Base-by-base conservation (phyloP, 208 protist genomes). In the Leishmania amazonensis region DNA sequence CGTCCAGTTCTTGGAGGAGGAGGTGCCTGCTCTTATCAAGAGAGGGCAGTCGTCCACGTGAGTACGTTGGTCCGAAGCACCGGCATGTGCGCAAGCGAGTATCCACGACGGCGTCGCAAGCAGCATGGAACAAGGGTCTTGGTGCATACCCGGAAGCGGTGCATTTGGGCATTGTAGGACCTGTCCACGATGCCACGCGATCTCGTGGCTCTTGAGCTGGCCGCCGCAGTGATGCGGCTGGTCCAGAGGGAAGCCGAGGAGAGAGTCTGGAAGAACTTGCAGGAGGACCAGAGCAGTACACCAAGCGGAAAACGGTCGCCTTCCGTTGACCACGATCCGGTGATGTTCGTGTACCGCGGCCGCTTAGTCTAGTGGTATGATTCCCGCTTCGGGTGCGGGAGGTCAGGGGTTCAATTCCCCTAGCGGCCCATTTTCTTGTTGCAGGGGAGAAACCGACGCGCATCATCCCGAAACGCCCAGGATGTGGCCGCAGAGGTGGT, bases 371-470 rank as follows among this genome's bases (percentile, higher is more conserved):
- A 95, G 88, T 95, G 91, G 91, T 92, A 95, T 93, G 91, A 95
- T 95, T 95, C 91, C 88, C 87, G 88, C 87, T 95, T 95, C 91
- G 91, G 89, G 91, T 95, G 88, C 88, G 88, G 88, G 91, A 95
- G 92, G 92, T 96, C 90, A 93, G 88, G 91, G 92, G 92, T 96
- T 94, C 92, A 88, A 95, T 94, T 95, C 92, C 92, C 89, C 85
- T 90, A 93, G 89, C 87, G 89, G 89, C 90, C 90, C 89, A 47
- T 83, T 80, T 88, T 87, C 86, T 2, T 9, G 3, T 2, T 9
- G 45, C 13, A 0, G 11, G 1, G 15, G 60, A 2, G n/a, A 67
- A 31, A 7, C 19, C 58, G 1, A 15, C 13, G n/a, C n/a, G 13
- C 60, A 67, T 6, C 3, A 2, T 6, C 60, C n/a, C 28, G 58